A percentile compares a stretch with the other conserved stretches of the same genome.
Conservation (phyloP, 495 filamentous ascomycete genomes). For the Neurospora sp. region DNA sequence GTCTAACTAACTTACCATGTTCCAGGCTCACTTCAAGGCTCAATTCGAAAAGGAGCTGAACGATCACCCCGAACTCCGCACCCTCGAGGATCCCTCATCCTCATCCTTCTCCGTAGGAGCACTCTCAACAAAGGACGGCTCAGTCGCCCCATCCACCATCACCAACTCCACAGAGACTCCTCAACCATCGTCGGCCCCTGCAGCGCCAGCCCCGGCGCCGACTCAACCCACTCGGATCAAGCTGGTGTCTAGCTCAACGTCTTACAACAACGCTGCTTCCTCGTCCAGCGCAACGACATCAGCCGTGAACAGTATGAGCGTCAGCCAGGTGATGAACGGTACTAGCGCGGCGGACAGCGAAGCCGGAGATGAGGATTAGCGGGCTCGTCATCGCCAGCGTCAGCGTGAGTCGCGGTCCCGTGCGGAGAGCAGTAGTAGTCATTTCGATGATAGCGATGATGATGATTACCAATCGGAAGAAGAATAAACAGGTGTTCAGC, state of each 20-base stretch:
- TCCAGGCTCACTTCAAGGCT: slow-evolving; percentile 55
- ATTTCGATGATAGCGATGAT: not conserved
- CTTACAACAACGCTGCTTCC: not conserved
- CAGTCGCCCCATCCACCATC: slow-evolving; percentile 54
- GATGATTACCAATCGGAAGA: not conserved
- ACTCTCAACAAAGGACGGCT: slow-evolving; percentile 47
- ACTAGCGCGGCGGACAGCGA: slow-evolving; percentile 31
- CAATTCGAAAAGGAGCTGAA: slow-evolving; percentile 62
- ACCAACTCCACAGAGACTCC: slow-evolving; percentile 50
- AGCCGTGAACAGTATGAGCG: slow-evolving; percentile 25
- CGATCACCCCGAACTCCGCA: slow-evolving; percentile 60
- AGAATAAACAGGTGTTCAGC: not conserved
- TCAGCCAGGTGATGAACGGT: slow-evolving; percentile 32
- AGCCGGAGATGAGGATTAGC: slow-evolving; percentile 28
- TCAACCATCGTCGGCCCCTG: slow-evolving; percentile 32
- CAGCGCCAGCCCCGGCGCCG: slow-evolving; percentile 11
- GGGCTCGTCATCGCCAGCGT: not conserved
- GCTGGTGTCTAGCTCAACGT: slow-evolving; percentile 48
- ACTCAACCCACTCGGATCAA: slow-evolving; percentile 37
- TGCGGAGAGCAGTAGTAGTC: not conserved
- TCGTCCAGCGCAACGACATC: not conserved
- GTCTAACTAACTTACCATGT: slow-evolving; percentile 17
- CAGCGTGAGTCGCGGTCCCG: not conserved
- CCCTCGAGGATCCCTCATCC: slow-evolving; percentile 46
- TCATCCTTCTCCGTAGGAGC: not conserved